These are phyloP conservation scores for Cryphonectria naterciae DNA, from an alignment of 2,329 filamentous ascomycete species.

Conservation along the genomic window DNA sequence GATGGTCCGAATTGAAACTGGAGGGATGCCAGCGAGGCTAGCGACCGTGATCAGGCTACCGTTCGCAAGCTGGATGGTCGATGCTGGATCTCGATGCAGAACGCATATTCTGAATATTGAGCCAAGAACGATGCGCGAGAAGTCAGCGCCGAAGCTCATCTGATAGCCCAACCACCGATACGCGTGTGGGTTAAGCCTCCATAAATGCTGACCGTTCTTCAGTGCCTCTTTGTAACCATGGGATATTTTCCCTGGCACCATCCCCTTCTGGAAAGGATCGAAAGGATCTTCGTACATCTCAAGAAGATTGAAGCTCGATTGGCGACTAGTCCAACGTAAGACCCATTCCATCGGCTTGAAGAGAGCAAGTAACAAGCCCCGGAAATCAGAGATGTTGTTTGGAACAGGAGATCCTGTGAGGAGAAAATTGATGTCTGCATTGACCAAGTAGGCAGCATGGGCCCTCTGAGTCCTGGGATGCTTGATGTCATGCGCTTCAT, in stretches of 20 bases:
- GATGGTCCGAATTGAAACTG: not conserved
- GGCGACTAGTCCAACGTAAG: not conserved
- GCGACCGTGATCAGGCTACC: not conserved
- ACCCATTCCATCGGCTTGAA: conserved; percentile 2
- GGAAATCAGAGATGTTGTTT: conserved; percentile 18
- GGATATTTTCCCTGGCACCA: not conserved
- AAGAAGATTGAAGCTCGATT: not conserved
- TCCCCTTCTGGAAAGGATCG: not conserved
- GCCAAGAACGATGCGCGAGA: conserved; percentile 2
- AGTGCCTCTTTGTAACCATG: conserved; percentile 7
- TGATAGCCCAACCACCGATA: conserved; percentile 18
- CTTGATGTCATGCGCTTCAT: conserved; percentile 20
- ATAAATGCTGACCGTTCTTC: conserved; percentile 15
- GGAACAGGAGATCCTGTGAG: conserved; percentile 14
- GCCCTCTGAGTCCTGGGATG: conserved; percentile 4
- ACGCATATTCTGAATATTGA: conserved; percentile 11
- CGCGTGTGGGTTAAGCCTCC: conserved; percentile 14
- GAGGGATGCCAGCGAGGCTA: not conserved
- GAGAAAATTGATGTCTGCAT: conserved; percentile 12
- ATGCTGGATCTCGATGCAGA: not conserved
- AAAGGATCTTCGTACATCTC: conserved; percentile 1
- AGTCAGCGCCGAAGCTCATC: not conserved
- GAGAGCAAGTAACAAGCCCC: conserved; percentile 18
- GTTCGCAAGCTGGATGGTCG: not conserved
- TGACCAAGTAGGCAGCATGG: conserved; percentile 11